A percentile compares a stretch with the other conserved stretches of the same genome.
Evolutionary conservation across 1,284 basidiomycete genomes (phyloP).

Genomic region (Fistulina hepatica): DNA sequence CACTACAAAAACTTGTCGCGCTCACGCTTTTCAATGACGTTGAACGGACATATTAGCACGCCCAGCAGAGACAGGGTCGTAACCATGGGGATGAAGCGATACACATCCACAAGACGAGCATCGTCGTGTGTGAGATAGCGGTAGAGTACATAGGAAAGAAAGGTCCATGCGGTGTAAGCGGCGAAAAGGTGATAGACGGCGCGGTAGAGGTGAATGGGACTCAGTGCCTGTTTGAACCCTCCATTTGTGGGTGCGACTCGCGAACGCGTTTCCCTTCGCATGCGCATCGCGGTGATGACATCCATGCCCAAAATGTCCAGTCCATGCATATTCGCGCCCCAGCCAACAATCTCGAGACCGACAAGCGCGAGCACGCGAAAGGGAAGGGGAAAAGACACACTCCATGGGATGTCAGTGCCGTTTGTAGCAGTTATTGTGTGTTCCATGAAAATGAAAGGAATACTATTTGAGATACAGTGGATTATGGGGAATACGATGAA

Average conservation of each 20-base stretch:
- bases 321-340: constrained; percentile 84
- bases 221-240: constrained; percentile 21
- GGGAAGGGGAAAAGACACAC: constrained; percentile 64
- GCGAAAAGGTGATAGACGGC: constrained; percentile 61
- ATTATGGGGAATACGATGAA: no score
- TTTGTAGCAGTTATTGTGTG: no score
- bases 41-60: constrained; percentile 54
- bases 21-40: constrained; percentile 55
- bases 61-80: constrained; percentile 49
- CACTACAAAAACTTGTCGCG: constrained; percentile 68
- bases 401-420: constrained; percentile 39
- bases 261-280: constrained; percentile 38
- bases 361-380: constrained; percentile 70
- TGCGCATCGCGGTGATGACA: constrained; percentile 54
- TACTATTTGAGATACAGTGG: no score
- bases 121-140: constrained; percentile 47
- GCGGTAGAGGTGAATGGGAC: constrained; percentile 34
- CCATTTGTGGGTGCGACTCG: constrained; percentile 17
- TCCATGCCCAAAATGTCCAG: constrained; percentile 70
- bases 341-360: constrained; percentile 62
- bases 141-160: constrained; percentile 59
- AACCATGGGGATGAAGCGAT: constrained; percentile 65
- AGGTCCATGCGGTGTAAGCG: constrained; percentile 47
- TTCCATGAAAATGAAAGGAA: no score
- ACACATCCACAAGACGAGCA: constrained; percentile 51